Conservation (phyloP, 495 filamentous ascomycete genomes). For the Cercophora newfieldiana region DNA sequence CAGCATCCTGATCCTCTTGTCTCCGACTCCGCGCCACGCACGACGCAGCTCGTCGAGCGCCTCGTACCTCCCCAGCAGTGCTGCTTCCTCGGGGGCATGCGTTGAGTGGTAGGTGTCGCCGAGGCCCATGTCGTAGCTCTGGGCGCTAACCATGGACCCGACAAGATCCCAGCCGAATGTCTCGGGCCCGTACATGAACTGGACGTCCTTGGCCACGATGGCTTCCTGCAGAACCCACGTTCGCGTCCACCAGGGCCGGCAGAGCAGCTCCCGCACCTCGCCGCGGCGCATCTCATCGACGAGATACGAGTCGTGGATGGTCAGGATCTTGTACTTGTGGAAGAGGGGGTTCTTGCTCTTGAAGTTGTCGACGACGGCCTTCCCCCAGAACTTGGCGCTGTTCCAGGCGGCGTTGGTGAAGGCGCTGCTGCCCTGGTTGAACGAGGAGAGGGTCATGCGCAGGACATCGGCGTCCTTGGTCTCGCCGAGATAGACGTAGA, state of each 20-base stretch:
- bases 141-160: not conserved
- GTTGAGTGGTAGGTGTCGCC: not conserved
- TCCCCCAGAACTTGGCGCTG: not conserved
- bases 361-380: not conserved
- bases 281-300: not conserved
- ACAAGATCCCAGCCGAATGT: not conserved
- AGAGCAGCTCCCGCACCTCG: conserved; percentile 5
- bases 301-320: not conserved
- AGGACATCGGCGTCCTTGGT: not conserved
- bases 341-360: not conserved
- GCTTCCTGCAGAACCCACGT: conserved; percentile 4
- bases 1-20: not conserved
- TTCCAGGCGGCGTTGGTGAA: not conserved
- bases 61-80: not conserved
- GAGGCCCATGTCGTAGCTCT: not conserved
- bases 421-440: not conserved
- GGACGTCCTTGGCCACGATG: not conserved
- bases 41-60: conserved; percentile 3
- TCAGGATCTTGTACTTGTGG: not conserved
- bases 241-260: conserved; percentile 3
- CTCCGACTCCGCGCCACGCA: not conserved
- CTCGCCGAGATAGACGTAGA: conserved; percentile 5
- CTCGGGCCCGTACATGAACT: not conserved
- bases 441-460: not conserved
- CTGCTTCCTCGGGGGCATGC: not conserved